Base-by-base conservation (phyloP, 495 filamentous ascomycete genomes). In the Hypoxylon crocopeplum region DNA sequence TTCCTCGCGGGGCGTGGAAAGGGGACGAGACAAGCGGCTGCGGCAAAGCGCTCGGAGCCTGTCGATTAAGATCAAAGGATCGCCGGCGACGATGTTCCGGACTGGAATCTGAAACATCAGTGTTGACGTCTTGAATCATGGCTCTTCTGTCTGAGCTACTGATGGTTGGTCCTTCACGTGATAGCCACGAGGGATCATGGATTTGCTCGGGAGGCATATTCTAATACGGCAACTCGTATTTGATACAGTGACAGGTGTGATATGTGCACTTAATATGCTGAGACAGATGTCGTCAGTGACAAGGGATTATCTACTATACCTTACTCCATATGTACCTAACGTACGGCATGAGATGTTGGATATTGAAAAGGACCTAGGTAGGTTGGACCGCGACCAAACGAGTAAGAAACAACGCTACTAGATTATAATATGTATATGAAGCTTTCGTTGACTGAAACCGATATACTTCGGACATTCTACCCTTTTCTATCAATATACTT, bases 51-150 rank as follows among this genome's bases (percentile, higher is more conserved):
- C 50, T 56, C 46, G 45, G 55, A 21, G 20, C 39, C n/a, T 29
- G 44, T 51, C 46, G 48, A 34, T 59, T 59, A 55, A 59, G 36
- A 64, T 64, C 61, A 64, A 55, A 56, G 61, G 61, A 51, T 54
- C 24, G 32, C 24, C 50, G 49, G 55, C 50, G 50, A 59, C 49
- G 39, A 39, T 40, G 50, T 59, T 48, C 61, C 55, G 61, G 49
- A 17, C n/a, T 34, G 41, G 40, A 7, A 55, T 36, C 59, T 64
- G 61, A 64, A 64, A 64, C 61, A 37, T 42, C 53, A 39, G 37
- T 42, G 20, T 57, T 52, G 48, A 42, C 19, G 37, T 42, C 32
- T n/a, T 53, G 53, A 45, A 53, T 57, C 53, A 57, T 39, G 30
- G 7, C n/a, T 38, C 15, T 37, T 39, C 2, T 29, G 17, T 17